Percentiles rank a stretch among this genome's conserved stretches.
Evolutionary conservation across 495 filamentous ascomycete species (phyloP).

Genomic region (Pyronema domesticum): DNA sequence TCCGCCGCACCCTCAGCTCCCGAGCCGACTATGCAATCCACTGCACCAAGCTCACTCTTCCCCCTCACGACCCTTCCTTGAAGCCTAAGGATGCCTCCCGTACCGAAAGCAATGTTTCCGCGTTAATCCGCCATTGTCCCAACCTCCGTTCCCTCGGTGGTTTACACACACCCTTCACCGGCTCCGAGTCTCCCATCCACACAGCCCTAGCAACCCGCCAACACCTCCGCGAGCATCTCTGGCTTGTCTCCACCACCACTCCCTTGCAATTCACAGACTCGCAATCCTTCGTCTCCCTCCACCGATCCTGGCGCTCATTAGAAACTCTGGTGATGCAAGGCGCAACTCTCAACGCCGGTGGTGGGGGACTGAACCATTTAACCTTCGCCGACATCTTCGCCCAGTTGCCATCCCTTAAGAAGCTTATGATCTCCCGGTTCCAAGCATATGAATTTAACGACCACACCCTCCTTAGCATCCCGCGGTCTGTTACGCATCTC

Average conservation of each 20-base stretch:
- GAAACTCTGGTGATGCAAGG: slow-evolving; percentile 62
- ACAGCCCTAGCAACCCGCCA: slow-evolving; percentile 53
- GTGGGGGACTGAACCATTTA: slow-evolving; percentile 45
- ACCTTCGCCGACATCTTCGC: slow-evolving; percentile 52
- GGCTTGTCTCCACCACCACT: slow-evolving; percentile 40
- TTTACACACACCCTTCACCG: slow-evolving; percentile 49
- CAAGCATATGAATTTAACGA: slow-evolving; percentile 57
- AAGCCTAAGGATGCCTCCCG: slow-evolving; percentile 32
- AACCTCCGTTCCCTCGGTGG: slow-evolving; percentile 63
- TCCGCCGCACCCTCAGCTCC: slow-evolving; percentile 58
- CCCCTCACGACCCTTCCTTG: slow-evolving; percentile 38
- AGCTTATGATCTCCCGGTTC: slow-evolving; percentile 60
- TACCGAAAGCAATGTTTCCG: slow-evolving; percentile 53
- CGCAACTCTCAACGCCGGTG: slow-evolving; percentile 29
- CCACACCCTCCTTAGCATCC: slow-evolving; percentile 47
- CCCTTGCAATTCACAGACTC: slow-evolving; percentile 41
- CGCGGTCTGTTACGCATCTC: slow-evolving; percentile 46
- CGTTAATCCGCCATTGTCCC: slow-evolving; percentile 70
- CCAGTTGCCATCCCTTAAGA: slow-evolving; percentile 47
- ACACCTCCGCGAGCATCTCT: slow-evolving; percentile 59
- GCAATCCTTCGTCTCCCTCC: slow-evolving; percentile 50
- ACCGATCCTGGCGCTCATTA: slow-evolving; percentile 51
- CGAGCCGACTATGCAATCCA: slow-evolving; percentile 51
- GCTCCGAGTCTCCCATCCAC: slow-evolving; percentile 50
- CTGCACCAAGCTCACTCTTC: slow-evolving; percentile 58